These are phyloP conservation scores for Drechslera avenae DNA, from an alignment of 2,329 filamentous ascomycete genomes.

Conservation along the genomic window DNA sequence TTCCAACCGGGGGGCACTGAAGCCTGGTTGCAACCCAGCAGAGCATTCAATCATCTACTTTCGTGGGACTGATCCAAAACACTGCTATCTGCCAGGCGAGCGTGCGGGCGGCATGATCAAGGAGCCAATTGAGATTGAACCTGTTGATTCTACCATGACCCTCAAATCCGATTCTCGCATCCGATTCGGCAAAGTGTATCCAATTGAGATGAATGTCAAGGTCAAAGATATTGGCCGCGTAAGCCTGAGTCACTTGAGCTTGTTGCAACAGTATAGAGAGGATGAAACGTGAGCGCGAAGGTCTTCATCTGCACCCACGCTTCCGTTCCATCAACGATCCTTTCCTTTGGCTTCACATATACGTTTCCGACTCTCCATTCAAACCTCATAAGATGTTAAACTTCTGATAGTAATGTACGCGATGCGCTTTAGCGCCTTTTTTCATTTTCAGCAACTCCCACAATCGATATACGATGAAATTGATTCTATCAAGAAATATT, in stretches of 20 bases:
- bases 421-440: too few species aligned
- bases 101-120: constrained; percentile 44
- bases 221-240: constrained; percentile 51
- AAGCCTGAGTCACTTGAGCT: constrained; percentile 27
- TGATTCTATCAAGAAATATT: too few species aligned
- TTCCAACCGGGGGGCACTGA: constrained; percentile 42
- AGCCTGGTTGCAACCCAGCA: constrained; percentile 41
- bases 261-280: constrained; percentile 16
- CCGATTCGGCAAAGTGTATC: constrained; percentile 49
- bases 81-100: constrained; percentile 30
- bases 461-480: too few species aligned
- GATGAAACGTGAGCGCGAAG: neutral
- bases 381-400: too few species aligned
- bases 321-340: too few species aligned
- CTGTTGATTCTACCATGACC: constrained; percentile 19
- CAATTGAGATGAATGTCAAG: constrained; percentile 53
- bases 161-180: constrained; percentile 47
- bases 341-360: too few species aligned
- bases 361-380: too few species aligned
- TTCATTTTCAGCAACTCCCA: too few species aligned
- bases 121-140: constrained; percentile 44
- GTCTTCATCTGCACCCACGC: too few species aligned
- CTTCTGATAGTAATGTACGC: too few species aligned
- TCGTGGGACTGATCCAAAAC: constrained; percentile 8
- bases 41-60: constrained; percentile 50